phyloP scores from a whole-genome alignment of 768 basidiomycete species.

The Lactifluus rugatus region DNA sequence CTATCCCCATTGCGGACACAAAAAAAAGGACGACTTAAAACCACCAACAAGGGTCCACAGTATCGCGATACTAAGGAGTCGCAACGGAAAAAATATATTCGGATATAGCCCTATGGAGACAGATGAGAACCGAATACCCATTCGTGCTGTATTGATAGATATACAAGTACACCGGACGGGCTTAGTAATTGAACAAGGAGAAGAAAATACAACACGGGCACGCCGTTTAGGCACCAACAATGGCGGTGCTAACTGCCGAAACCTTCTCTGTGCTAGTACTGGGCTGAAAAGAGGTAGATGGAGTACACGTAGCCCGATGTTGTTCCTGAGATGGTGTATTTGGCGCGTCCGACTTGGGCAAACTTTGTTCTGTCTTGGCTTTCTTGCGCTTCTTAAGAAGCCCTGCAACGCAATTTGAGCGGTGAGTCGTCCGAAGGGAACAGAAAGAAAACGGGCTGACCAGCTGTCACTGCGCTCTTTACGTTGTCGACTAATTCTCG shows the following conservation, averaged over 20 bases:
- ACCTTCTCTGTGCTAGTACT: not conserved
- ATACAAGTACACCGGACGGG: not conserved
- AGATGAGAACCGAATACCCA: not conserved
- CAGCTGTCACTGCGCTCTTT: constrained; percentile 79
- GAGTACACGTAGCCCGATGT: not conserved
- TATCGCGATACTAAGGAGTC: not conserved
- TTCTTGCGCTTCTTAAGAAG: constrained; percentile 73
- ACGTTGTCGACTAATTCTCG: constrained; percentile 85
- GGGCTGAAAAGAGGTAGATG: not conserved
- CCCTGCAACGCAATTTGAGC: constrained; percentile 32
- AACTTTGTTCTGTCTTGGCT: constrained; percentile 33
- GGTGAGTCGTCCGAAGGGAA: constrained; percentile 17
- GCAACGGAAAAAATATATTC: not conserved
- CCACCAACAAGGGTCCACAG: not conserved
- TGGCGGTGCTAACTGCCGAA: not conserved
- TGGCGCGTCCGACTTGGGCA: not conserved
- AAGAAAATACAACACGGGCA: no score
- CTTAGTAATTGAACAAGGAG: not conserved
- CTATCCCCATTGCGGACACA: no score
- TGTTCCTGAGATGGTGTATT: not conserved
- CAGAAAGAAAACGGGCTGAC: constrained; percentile 33
- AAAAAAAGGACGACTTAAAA: not conserved
- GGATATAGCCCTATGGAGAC: not conserved
- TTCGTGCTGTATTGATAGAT: not conserved
- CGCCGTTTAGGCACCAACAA: not conserved